phyloP scores from a whole-genome alignment of 139 green algal genomes.

The Chlorella sp. region DNA sequence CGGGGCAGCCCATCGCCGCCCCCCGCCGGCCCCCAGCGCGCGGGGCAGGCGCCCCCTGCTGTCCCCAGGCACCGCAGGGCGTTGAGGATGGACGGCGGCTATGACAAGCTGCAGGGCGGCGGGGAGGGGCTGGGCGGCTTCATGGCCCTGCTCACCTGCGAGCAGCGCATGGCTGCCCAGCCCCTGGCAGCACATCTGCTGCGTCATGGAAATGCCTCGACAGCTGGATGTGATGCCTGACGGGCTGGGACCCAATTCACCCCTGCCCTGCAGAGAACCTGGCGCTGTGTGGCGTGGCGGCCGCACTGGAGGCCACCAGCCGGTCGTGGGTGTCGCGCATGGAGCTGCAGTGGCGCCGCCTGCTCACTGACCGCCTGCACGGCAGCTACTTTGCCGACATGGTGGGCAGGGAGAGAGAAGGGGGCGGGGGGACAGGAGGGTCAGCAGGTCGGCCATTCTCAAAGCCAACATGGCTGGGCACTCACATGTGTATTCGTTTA shows the following conservation, averaged over 20 bases:
- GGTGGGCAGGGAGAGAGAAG: conserved; percentile 16
- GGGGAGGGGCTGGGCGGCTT: conserved; percentile 10
- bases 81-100: background rate
- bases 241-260: no score
- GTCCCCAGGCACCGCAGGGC: no score
- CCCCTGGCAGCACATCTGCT: no score
- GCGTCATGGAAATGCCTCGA: no score
- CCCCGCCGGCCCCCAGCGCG: no score
- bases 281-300: conserved; percentile 61
- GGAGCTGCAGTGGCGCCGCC: conserved; percentile 63
- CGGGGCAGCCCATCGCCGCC: no score
- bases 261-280: conserved; percentile 79
- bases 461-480: background rate
- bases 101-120: background rate
- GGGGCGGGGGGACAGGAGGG: background rate
- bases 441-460: background rate
- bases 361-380: conserved; percentile 70
- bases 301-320: conserved; percentile 62
- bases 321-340: conserved; percentile 51
- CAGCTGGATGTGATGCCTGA: no score
- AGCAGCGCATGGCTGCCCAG: no score
- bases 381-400: conserved; percentile 74
- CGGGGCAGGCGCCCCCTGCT: no score
- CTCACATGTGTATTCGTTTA: no score
- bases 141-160: conserved; percentile 3